Base-by-base conservation (phyloP, 805 yeast genomes). In the Peterozyma xylosa region DNA sequence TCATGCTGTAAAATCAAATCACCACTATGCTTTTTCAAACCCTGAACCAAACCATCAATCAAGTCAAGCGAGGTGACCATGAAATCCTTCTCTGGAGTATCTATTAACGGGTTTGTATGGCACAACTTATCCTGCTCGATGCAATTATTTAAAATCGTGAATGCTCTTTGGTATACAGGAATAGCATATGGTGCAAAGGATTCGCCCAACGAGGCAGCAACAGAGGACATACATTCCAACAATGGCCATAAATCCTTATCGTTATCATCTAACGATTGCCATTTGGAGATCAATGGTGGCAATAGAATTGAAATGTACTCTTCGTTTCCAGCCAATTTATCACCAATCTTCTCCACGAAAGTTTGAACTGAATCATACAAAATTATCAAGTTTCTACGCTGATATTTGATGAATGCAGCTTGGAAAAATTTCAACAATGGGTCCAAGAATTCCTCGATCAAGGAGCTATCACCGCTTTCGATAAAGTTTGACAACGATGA, bases 281-380 rank as follows among this genome's bases (percentile, higher is more conserved):
- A 93, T 62, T 86, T 85, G 11, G 66, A 70, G 41, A 91, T 74
- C 45, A 93, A 68, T 21, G 96, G 95, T 5, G 96, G 96, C 51
- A 93, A 66, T 15, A 93, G 64, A 1, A 74, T 56, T 43, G 78
- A 70, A 49, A 87, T 71, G 45, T 76, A 80, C 18, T 70, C 68
- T 36, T 76, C 79, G 45, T 81, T 77, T 35, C 76, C 64, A 35
- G 74, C 68, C 43, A 84, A 68, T 7, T 72, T 73, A 35, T 73
- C 70, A 4, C 86, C 83, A 51, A 80, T 73, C 48, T 82, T 79
- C 50, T 88, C 96, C 16, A 89, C 86, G 59, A 90, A 80, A 7
- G 96, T 83, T 56, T 88, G 95, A 14, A 93, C 80, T 9, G 96
- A 87, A 60, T 93, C 98, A 61, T 90, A 93, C 34, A 93, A 65